These are phyloP conservation scores for Trypanosoma lewisi DNA, from an alignment of 208 protist species.

Conservation along the genomic window DNA sequence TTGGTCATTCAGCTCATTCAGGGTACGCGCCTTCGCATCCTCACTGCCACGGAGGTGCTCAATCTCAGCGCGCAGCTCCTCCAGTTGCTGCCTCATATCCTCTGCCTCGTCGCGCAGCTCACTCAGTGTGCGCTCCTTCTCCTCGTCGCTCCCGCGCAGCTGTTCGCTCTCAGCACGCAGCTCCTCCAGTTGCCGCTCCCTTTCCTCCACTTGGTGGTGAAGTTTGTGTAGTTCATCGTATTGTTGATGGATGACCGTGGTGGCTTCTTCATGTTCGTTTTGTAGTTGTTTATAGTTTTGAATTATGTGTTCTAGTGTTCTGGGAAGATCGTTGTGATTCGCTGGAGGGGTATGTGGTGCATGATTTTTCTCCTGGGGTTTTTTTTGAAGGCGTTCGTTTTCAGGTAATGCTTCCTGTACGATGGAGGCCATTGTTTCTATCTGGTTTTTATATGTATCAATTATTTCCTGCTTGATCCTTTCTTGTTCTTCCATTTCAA, in stretches of 20 bases:
- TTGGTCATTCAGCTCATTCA: no score
- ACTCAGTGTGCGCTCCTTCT: not conserved
- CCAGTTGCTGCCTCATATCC: conserved; percentile 24
- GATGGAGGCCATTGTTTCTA: no score
- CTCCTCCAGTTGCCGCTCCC: conserved; percentile 24
- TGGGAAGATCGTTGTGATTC: not conserved
- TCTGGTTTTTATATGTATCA: no score
- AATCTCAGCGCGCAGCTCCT: conserved; percentile 18
- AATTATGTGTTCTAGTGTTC: not conserved
- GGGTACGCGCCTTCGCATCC: no score
- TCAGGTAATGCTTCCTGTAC: no score
- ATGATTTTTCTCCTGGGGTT: not conserved
- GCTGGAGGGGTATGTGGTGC: no score
- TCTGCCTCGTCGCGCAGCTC: not conserved
- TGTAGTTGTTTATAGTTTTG: not conserved
- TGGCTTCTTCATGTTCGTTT: not conserved
- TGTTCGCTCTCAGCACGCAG: not conserved
- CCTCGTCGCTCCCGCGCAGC: not conserved
- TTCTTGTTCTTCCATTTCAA: not conserved
- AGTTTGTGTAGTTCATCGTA: not conserved
- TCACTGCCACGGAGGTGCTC: no score
- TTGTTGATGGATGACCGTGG: no score
- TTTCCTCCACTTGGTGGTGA: not conserved
- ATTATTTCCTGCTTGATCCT: not conserved
- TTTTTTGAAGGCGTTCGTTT: conserved; percentile 1